Conservation (phyloP, 192 early-diverging fungal genomes). For the Mortierella alpina region DNA sequence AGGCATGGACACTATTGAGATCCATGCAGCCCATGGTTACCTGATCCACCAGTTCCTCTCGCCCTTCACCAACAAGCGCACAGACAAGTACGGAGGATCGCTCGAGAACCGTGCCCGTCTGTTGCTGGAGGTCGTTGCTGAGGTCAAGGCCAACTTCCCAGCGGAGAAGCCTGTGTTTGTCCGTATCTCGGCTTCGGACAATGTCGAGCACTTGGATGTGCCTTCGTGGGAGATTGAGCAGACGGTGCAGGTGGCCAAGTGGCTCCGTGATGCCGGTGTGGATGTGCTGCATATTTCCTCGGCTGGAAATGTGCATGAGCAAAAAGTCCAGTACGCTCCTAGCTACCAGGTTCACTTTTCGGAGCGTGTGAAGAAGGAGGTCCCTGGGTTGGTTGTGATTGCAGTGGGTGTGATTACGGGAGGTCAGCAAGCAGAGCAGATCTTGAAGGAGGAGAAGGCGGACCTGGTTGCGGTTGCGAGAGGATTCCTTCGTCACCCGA, state of each 20-base stretch:
- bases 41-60: conserved; percentile 85
- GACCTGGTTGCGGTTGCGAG: conserved; percentile 84
- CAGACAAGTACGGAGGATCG: conserved; percentile 92
- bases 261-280: conserved; percentile 76
- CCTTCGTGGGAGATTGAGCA: conserved; percentile 80
- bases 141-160: conserved; percentile 71
- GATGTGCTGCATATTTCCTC: conserved; percentile 89
- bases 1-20: conserved; percentile 89
- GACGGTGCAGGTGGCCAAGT: conserved; percentile 68
- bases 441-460: conserved; percentile 71
- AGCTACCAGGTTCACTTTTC: conserved; percentile 83
- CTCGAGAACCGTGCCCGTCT: conserved; percentile 82
- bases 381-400: conserved; percentile 65
- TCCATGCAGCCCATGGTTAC: conserved; percentile 95
- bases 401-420: conserved; percentile 82
- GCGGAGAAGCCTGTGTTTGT: conserved; percentile 80
- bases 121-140: conserved; percentile 68
- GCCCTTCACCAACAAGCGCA: conserved; percentile 84
- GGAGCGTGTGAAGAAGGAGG: conserved; percentile 68
- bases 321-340: conserved; percentile 59
- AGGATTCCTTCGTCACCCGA: conserved; percentile 73
- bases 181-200: conserved; percentile 84
- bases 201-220: conserved; percentile 54
- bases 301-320: conserved; percentile 74
- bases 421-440: conserved; percentile 75